Percentiles rank a stretch among this genome's conserved stretches.
phyloP scores from a whole-genome alignment of 306 rosid genomes.

The Urtica urens region DNA sequence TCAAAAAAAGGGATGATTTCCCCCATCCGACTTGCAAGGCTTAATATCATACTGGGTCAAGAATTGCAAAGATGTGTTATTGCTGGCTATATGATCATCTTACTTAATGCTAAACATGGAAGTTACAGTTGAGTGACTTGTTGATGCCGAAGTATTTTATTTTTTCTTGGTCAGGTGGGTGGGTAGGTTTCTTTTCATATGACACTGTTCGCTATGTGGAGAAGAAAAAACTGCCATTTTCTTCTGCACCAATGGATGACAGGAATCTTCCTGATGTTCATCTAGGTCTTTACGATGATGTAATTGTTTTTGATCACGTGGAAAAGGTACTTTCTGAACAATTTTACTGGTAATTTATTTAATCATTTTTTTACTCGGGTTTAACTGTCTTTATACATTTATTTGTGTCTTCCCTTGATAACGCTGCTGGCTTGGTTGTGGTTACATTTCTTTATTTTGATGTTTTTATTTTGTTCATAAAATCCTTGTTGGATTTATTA shows the following conservation, averaged over 20 bases:
- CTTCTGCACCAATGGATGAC: constrained; percentile 72
- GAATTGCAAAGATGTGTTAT: neutral
- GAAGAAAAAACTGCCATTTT: constrained; percentile 84
- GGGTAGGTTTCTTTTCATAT: constrained; percentile 96
- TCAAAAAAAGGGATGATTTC: neutral
- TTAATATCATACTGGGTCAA: neutral
- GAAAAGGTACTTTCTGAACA: constrained; percentile 75
- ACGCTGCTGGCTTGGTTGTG: too few species aligned
- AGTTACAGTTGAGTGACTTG: too few species aligned
- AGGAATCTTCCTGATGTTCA: constrained; percentile 90
- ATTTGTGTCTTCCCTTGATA: too few species aligned
- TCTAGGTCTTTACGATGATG: constrained; percentile 84
- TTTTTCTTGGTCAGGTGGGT: constrained; percentile 58
- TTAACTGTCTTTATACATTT: too few species aligned
- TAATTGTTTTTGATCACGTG: constrained; percentile 90
- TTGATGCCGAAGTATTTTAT: neutral
- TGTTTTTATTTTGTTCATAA: too few species aligned
- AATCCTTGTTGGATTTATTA: too few species aligned
- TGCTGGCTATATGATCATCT: too few species aligned
- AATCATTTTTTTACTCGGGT: too few species aligned
- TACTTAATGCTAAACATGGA: too few species aligned
- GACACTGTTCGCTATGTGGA: constrained; percentile 95
- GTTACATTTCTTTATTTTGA: too few species aligned
- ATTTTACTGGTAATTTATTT: too few species aligned
- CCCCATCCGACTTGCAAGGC: too few species aligned